Conservation (phyloP, 352 stramenopile species). For the Salisapilia sapeloensis region DNA sequence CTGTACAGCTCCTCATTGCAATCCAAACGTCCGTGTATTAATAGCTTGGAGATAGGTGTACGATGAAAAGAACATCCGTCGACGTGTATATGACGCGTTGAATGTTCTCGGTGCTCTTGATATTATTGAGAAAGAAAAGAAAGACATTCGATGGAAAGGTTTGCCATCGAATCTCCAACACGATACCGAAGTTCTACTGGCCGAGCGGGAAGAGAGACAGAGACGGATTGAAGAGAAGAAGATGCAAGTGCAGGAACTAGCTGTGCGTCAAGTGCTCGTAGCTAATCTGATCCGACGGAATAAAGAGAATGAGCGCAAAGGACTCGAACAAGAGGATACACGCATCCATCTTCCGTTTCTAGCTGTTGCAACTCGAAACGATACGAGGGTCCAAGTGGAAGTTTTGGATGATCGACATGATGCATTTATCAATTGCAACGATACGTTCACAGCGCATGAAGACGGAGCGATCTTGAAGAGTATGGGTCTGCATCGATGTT, state of each 20-base stretch:
- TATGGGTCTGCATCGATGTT: too few species aligned
- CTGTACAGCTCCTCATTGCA: constrained; percentile 7
- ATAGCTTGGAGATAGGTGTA: constrained; percentile 31
- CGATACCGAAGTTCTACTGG: constrained; percentile 69
- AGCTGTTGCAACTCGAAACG: constrained; percentile 88
- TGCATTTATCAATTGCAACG: too few species aligned
- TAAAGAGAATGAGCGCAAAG: constrained; percentile 14
- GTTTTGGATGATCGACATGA: constrained; percentile 91
- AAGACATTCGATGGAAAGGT: constrained; percentile 81
- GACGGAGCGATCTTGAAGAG: too few species aligned
- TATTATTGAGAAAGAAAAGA: constrained; percentile 95
- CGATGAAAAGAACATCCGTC: constrained; percentile 92
- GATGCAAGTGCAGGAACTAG: constrained; percentile 82
- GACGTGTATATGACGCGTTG: constrained; percentile 93
- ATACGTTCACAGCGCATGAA: too few species aligned
- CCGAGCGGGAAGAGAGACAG: constrained; percentile 51
- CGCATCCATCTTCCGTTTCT: constrained; percentile 94
- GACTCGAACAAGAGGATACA: constrained; percentile 42
- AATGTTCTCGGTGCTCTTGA: constrained; percentile 98
- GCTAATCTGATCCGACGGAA: constrained; percentile 15
- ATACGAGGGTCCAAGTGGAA: constrained; percentile 93
- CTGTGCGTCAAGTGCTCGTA: not conserved
- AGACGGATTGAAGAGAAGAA: constrained; percentile 80
- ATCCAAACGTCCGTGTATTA: not conserved
- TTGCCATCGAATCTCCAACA: constrained; percentile 67